A percentile compares a stretch with the other conserved stretches of the same genome.
Evolutionary conservation across 1,284 basidiomycete species (phyloP).

Genomic region (Ustilago sp.): DNA sequence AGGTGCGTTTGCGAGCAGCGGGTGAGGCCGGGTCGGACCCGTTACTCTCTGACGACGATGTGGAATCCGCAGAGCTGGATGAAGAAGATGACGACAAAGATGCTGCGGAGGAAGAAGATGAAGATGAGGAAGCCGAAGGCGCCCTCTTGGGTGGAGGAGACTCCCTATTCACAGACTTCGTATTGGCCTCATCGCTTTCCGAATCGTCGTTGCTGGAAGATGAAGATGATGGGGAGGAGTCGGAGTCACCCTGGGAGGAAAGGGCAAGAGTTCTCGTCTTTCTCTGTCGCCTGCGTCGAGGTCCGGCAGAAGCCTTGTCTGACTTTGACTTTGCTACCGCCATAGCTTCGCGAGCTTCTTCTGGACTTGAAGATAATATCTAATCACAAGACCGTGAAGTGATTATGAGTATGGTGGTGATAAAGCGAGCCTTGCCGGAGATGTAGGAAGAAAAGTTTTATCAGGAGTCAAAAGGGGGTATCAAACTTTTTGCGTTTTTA

Average conservation of each 20-base stretch:
- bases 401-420: too few species aligned
- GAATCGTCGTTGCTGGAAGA: slow-evolving; percentile 27
- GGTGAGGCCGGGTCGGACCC: slow-evolving; percentile 15
- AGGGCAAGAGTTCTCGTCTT: slow-evolving; percentile 46
- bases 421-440: background rate
- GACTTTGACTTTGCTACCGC: slow-evolving; percentile 20
- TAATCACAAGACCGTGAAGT: too few species aligned
- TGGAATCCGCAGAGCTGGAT: slow-evolving; percentile 13
- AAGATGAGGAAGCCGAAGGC: slow-evolving; percentile 4
- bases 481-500: too few species aligned
- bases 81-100: slow-evolving; percentile 28
- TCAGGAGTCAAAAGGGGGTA: background rate
- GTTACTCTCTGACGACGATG: slow-evolving; percentile 19
- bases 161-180: background rate
- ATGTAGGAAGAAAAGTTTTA: background rate
- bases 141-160: background rate
- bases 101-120: slow-evolving; percentile 13
- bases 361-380: background rate
- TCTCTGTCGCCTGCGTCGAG: slow-evolving; percentile 33
- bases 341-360: slow-evolving; percentile 6
- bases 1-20: background rate
- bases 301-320: slow-evolving; percentile 14
- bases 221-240: slow-evolving; percentile 36
- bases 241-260: slow-evolving; percentile 32
- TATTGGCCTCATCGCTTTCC: background rate